Conservation (phyloP, 2,329 filamentous ascomycete species). For the Neonectria ditissima region DNA sequence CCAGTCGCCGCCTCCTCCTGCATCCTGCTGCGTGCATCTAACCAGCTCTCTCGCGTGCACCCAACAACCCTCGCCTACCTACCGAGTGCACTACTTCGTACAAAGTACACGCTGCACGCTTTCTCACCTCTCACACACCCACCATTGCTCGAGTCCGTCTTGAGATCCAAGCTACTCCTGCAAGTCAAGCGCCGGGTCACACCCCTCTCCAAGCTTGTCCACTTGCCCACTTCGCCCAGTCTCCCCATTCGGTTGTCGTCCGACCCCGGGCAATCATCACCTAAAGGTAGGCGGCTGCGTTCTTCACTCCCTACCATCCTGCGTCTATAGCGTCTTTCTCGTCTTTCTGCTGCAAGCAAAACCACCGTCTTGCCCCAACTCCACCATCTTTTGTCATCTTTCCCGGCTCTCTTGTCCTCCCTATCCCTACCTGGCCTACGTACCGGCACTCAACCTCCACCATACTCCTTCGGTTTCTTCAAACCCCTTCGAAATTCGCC, state of each 20-base stretch:
- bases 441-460: constrained; percentile 27
- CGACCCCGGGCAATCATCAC: constrained; percentile 43
- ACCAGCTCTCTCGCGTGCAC: constrained; percentile 16
- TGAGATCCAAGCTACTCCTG: constrained; percentile 46
- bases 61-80: constrained; percentile 14
- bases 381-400: constrained; percentile 30
- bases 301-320: constrained; percentile 34
- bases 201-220: constrained; percentile 46
- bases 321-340: constrained; percentile 38
- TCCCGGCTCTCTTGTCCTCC: constrained; percentile 27
- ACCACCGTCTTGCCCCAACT: constrained; percentile 40
- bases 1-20: constrained; percentile 28
- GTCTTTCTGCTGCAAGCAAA: constrained; percentile 41
- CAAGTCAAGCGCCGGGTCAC: constrained; percentile 50
- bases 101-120: constrained; percentile 18
- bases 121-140: constrained; percentile 26
- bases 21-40: constrained; percentile 25
- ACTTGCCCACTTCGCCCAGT: constrained; percentile 39
- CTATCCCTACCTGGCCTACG: constrained; percentile 24
- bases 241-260: constrained; percentile 43
- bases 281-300: constrained; percentile 43
- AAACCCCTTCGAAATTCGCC: constrained; percentile 13
- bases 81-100: constrained; percentile 30
- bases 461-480: constrained; percentile 15
- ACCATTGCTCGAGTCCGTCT: constrained; percentile 24